Percentiles rank a stretch among this genome's conserved stretches.
Conservation (phyloP, 2,329 filamentous ascomycete genomes). For the Epichloe gansuensis region DNA sequence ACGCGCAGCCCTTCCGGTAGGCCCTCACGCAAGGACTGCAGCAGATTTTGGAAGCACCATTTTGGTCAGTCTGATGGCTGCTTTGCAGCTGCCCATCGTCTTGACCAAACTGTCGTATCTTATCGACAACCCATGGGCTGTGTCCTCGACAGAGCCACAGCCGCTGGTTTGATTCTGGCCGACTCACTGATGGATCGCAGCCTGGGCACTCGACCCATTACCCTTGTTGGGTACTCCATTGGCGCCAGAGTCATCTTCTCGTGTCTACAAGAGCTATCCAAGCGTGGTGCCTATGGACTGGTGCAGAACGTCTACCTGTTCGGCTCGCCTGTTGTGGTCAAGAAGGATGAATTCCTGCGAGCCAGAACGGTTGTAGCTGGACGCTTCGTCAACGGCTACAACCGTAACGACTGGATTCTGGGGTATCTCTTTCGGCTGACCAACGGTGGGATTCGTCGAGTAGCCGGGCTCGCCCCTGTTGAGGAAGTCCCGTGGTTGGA, state of each 20-base stretch:
- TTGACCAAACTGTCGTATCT: slow-evolving; percentile 89
- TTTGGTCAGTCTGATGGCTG: slow-evolving; percentile 79
- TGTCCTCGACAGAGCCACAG: slow-evolving; percentile 87
- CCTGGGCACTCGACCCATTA: slow-evolving; percentile 80
- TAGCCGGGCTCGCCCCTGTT: slow-evolving; percentile 73
- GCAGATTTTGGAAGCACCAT: slow-evolving; percentile 85
- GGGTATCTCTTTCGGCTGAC: slow-evolving; percentile 93
- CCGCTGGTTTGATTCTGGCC: slow-evolving; percentile 82
- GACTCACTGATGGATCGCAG: slow-evolving; percentile 90
- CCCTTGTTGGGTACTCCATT: slow-evolving; percentile 87
- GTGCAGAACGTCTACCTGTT: slow-evolving; percentile 95
- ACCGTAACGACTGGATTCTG: slow-evolving; percentile 93
- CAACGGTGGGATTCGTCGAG: slow-evolving; percentile 75
- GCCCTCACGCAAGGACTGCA: slow-evolving; percentile 93
- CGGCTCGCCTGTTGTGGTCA: slow-evolving; percentile 82
- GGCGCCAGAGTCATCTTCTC: slow-evolving; percentile 88
- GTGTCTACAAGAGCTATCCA: slow-evolving; percentile 75
- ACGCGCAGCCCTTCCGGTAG: slow-evolving; percentile 27
- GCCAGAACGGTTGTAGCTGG: slow-evolving; percentile 77
- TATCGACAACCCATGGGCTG: slow-evolving; percentile 96
- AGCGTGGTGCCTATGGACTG: slow-evolving; percentile 71
- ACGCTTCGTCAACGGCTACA: slow-evolving; percentile 91
- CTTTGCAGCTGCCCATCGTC: slow-evolving; percentile 81
- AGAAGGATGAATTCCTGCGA: slow-evolving; percentile 76
- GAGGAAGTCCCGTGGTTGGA: slow-evolving; percentile 70